Conservation (phyloP, 2,329 filamentous ascomycete species). For the Cryoendolithus antarcticus region DNA sequence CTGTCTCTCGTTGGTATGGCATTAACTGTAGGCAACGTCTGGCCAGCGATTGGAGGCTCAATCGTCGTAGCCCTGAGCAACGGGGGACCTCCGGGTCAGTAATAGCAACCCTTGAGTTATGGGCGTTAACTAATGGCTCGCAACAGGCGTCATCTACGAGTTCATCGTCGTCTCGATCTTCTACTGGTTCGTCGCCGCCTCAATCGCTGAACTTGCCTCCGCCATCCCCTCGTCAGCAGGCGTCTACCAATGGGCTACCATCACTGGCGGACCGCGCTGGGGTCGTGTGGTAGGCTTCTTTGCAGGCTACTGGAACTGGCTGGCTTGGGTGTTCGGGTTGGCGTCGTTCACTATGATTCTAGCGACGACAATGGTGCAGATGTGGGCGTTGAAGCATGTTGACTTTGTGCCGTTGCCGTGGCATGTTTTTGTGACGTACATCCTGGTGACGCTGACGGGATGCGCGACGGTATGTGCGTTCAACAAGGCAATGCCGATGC, state of each 20-base stretch:
- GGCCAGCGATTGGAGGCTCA: constrained; percentile 51
- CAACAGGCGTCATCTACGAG: constrained; percentile 21
- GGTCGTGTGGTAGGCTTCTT: constrained; percentile 26
- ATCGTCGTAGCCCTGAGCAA: constrained; percentile 40
- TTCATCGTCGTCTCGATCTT: constrained; percentile 23
- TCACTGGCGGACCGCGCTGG: constrained; percentile 21
- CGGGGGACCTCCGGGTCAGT: constrained; percentile 23
- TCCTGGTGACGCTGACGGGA: constrained; percentile 44
- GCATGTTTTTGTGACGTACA: constrained; percentile 48
- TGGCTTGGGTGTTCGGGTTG: constrained; percentile 45
- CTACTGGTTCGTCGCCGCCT: constrained; percentile 25
- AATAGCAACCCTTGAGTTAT: not conserved
- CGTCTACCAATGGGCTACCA: constrained; percentile 25
- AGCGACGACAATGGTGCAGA: constrained; percentile 47
- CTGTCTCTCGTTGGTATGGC: constrained; percentile 45
- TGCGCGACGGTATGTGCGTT: constrained; percentile 43
- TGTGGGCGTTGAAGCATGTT: constrained; percentile 49
- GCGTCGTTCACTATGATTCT: constrained; percentile 48
- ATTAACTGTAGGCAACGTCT: constrained; percentile 45
- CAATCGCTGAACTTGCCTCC: constrained; percentile 22
- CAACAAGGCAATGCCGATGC: constrained; percentile 39
- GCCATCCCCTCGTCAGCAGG: constrained; percentile 22
- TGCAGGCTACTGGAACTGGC: constrained; percentile 36
- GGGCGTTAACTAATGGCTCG: too few relatives aligned
- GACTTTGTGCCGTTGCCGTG: constrained; percentile 40